Base-by-base conservation (phyloP, 2,329 filamentous ascomycete species). In the Phyllosticta ampelicida region DNA sequence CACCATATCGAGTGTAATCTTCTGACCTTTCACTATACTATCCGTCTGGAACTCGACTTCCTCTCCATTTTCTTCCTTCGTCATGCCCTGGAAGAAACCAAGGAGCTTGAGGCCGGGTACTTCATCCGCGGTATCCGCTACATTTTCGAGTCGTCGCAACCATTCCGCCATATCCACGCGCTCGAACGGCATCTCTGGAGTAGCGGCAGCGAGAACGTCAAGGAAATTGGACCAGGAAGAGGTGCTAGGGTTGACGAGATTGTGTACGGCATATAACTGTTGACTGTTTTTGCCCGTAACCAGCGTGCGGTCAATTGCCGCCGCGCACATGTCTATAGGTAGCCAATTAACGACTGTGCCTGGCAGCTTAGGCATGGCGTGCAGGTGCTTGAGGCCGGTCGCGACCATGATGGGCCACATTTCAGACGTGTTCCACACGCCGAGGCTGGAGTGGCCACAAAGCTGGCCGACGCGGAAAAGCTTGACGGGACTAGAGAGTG, bases 331-430 rank as follows among this genome's bases (percentile, higher is more conserved):
- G 49, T 61, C 54, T 1, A 61, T 58, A 11, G 60, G 60, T 21
- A 61, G 56, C 60, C 60, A 61, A 52, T 61, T 54, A 2, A 61
- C 57, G 13, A 21, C 26, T 20, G 55, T 60, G 21, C 13, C 51
- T 8, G 56, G 26, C 23, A 57, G 18, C 8, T 54, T n/a, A 0
- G 60, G 60, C 51, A 61, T 51, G 4, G 60, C 60, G 13, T 53
- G 51, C 5, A 61, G 44, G 28, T 61, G 44, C 5, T 56, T 30
- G 9, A 61, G 28, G 5, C 60, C 60, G 20, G 60, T 61, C 16
- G 51, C 48, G 21, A 61, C 50, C 60, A 61, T 61, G 51, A 61
- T 61, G 11, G 60, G 60, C 48, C 58, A 61, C 60, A 61, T 61
- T 51, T 61, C 60, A 2, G 54, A 54, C 9, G 36, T 60, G 51